Evolutionary conservation across 768 basidiomycete species (phyloP), one percentile per base, ranked within the genome.

Genomic region (Termitomyces sp.): DNA sequence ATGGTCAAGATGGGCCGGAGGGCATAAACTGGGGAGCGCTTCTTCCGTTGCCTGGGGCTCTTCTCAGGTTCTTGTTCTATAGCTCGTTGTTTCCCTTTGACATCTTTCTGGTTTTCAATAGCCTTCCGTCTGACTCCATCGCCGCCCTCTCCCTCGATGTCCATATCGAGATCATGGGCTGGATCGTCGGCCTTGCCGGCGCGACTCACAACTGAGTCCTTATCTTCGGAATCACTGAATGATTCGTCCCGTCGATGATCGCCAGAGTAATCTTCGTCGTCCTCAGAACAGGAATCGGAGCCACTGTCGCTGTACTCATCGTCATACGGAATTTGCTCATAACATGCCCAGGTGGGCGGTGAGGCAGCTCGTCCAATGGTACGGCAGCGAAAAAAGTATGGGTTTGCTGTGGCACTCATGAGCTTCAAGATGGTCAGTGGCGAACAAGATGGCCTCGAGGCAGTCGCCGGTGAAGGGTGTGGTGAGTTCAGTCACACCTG

Each of bases 341-440:
- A 93, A 79, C 89, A 93, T 12, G 89, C 89, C 90, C 90, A 92
- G 0, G 89, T 91, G 26, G 91, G 89, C 2, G 91, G 91, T 3
- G 89, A 91, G 18, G 90, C 85, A 39, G 91, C 90, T 53, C 90
- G 82, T 24, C 91, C 90, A 63, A 91, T 84, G 42, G 83, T 82
- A 63, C 89, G 88, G 52, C 86, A 84, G 54, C 88, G 87, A 74
- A 82, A 85, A 68, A 81, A 78, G 65, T 73, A 79, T 1, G 78
- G 70, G 61, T 74, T 74, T 24, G 71, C 65, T 59, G 76, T 63
- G 44, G 72, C 72, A 67, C 67, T 76, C 77, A 80, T 81, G 46
- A 37, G 37, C 46, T 37, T 50, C 22, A 44, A 34, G 1, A n/a
- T 22, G 30, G 30, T 36, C 20, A 24, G 54, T 24, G 40, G 7